Evolutionary conservation across 805 yeast genomes (phyloP).

Genomic region (Candida orba): DNA sequence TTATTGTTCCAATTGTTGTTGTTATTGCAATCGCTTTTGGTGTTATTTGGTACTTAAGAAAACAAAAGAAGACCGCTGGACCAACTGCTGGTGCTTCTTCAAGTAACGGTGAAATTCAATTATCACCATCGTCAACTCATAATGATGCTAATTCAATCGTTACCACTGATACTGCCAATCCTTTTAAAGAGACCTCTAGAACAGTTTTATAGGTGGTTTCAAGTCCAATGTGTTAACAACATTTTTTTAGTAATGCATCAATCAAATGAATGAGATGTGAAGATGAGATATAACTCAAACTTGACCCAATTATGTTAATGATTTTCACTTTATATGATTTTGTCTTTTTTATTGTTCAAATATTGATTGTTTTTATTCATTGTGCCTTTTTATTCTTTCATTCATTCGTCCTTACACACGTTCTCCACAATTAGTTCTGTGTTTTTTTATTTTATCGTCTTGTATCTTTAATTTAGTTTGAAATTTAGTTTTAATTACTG

Average conservation of each 20-base stretch:
- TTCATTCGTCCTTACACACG: too few relatives aligned
- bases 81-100: background rate
- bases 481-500: background rate
- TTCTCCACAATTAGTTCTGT: background rate
- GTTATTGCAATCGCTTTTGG: constrained; percentile 23
- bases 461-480: background rate
- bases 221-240: background rate
- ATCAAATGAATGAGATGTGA: too few relatives aligned
- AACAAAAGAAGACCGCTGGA: constrained; percentile 16
- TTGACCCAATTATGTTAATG: background rate
- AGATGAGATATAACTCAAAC: too few relatives aligned
- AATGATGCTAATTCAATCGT: constrained; percentile 15
- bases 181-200: constrained; percentile 24
- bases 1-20: constrained; percentile 35
- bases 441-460: constrained; percentile 2
- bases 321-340: background rate
- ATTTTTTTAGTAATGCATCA: background rate
- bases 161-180: constrained; percentile 21
- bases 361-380: background rate
- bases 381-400: background rate
- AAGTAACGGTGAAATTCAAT: constrained; percentile 20
- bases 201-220: constrained; percentile 16
- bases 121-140: constrained; percentile 20
- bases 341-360: background rate
- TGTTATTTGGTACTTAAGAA: constrained; percentile 27